Evolutionary conservation across 345 rosid genomes (phyloP), one percentile per base, ranked within the genome.

Genomic region (Cardiospermum halicacabum): DNA sequence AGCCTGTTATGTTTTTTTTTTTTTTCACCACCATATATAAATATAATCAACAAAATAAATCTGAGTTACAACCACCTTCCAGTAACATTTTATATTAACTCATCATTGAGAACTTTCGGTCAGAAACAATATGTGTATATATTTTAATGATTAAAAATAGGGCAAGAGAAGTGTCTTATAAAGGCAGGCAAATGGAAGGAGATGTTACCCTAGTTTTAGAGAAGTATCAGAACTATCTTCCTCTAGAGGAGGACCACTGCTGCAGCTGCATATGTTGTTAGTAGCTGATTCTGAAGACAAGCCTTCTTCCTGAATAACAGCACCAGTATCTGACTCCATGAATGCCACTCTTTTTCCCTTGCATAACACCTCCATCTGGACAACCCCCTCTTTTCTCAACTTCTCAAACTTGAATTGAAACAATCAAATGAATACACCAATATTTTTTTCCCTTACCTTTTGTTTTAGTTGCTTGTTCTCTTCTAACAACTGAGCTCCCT

Each of bases 161-260:
- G n/a, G n/a, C n/a, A n/a, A n/a, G n/a, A n/a, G n/a, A n/a, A n/a
- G n/a, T n/a, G n/a, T n/a, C n/a, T n/a, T n/a, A n/a, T n/a, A n/a
- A n/a, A n/a, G n/a, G n/a, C n/a, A n/a, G n/a, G n/a, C n/a, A n/a
- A n/a, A n/a, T n/a, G n/a, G n/a, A n/a, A n/a, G n/a, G n/a, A n/a
- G n/a, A 60, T 47, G 61, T 68, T n/a, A 81, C 88, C 85, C 88
- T 47, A 83, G 58, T 59, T 69, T 78, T 66, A 83, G 85, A 53
- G 81, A 83, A 28, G 80, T 84, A 69, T 84, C 83, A 1, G 88
- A 84, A 53, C 80, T 64, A 42, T 84, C 88, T 43, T 81, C 88
- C 36, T 81, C 88, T 3, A 60, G 54, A 19, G 85, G 73, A 48
- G 88, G 85, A 54, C 85, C 83, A n/a, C 88, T 76, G 70, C 64